A percentile compares a stretch with the other conserved stretches of the same genome.
These are phyloP conservation scores for Ophiostoma montium DNA, from an alignment of 2,329 filamentous ascomycete genomes.

Conservation along the genomic window DNA sequence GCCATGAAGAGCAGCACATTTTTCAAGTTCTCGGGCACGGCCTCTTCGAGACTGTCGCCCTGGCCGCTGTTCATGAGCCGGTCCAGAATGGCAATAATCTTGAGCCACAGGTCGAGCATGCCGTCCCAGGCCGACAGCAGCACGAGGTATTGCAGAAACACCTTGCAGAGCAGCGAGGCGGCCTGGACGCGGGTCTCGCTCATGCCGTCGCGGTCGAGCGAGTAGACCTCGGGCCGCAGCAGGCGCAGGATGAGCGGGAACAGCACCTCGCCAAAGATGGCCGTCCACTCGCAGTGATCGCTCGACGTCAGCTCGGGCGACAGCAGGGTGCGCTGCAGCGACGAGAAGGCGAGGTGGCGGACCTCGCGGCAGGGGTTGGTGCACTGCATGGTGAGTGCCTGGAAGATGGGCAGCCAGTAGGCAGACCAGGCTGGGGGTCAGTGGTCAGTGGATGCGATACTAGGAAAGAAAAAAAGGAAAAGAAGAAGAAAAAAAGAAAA, in stretches of 20 bases:
- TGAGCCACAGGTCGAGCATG: slow-evolving; percentile 82
- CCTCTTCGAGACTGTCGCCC: slow-evolving; percentile 82
- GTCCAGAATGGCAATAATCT: slow-evolving; percentile 89
- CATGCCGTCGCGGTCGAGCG: slow-evolving; percentile 84
- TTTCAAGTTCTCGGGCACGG: slow-evolving; percentile 87
- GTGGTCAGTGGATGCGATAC: too few relatives aligned
- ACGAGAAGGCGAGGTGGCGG: slow-evolving; percentile 73
- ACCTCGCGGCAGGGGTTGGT: slow-evolving; percentile 91
- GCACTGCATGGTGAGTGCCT: slow-evolving; percentile 76
- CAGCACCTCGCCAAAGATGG: slow-evolving; percentile 85
- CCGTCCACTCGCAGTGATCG: slow-evolving; percentile 82
- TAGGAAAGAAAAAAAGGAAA: too few relatives aligned
- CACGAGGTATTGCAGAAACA: slow-evolving; percentile 87
- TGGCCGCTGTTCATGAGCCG: slow-evolving; percentile 92
- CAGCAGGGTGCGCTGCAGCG: slow-evolving; percentile 71
- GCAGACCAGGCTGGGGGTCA: slow-evolving; percentile 71
- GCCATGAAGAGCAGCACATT: slow-evolving; percentile 94
- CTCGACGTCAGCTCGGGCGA: slow-evolving; percentile 72
- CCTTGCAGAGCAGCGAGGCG: slow-evolving; percentile 82
- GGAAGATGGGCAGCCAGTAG: slow-evolving; percentile 93
- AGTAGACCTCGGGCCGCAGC: slow-evolving; percentile 88
- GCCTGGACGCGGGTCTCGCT: slow-evolving; percentile 86
- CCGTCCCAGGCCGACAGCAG: slow-evolving; percentile 73
- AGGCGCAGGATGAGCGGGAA: slow-evolving; percentile 81
- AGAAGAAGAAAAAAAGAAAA: too few relatives aligned